These are phyloP conservation scores for Aspergillus sp. DNA, from an alignment of 2,329 filamentous ascomycete species.

Conservation along the genomic window DNA sequence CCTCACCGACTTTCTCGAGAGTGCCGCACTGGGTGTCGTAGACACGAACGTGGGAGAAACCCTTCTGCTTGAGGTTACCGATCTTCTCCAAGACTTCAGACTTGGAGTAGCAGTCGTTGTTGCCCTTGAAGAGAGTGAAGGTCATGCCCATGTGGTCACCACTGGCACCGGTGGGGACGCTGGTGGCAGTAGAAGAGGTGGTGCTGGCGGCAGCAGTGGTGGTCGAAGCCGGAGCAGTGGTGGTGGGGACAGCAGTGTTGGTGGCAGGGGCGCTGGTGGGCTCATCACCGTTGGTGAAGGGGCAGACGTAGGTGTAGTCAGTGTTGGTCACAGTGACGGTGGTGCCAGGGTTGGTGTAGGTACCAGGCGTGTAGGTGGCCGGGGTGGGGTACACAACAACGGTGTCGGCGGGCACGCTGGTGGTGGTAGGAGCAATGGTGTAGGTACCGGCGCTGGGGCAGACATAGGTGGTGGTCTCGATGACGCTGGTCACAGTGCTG, in stretches of 20 bases:
- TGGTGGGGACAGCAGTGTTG: constrained; percentile 24
- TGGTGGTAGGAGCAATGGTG: constrained; percentile 70
- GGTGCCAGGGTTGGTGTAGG: constrained; percentile 68
- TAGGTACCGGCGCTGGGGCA: constrained; percentile 74
- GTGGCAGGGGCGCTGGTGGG: constrained; percentile 28
- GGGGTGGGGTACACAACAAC: constrained; percentile 64
- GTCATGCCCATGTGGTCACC: constrained; percentile 64
- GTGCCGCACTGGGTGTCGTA: constrained; percentile 92
- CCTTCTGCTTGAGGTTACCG: constrained; percentile 59
- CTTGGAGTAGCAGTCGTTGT: constrained; percentile 63
- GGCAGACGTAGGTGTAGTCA: constrained; percentile 69
- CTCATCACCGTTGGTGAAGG: constrained; percentile 54
- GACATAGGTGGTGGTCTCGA: constrained; percentile 69
- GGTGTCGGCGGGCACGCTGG: constrained; percentile 53
- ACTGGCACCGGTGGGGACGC: constrained; percentile 22
- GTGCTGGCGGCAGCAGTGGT: constrained; percentile 28
- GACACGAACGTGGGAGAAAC: constrained; percentile 72
- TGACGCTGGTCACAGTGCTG: constrained; percentile 63
- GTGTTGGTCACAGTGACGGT: constrained; percentile 69
- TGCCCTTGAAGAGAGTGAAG: constrained; percentile 71
- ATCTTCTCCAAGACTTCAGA: constrained; percentile 62
- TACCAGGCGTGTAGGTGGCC: constrained; percentile 65
- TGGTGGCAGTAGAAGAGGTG: constrained; percentile 20
- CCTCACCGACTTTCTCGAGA: constrained; percentile 71
- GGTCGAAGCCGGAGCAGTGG: constrained; percentile 18